A percentile compares a stretch with the other conserved stretches of the same genome.
phyloP scores from a whole-genome alignment of 257 asterid species.

The Fraxinus anomala region DNA sequence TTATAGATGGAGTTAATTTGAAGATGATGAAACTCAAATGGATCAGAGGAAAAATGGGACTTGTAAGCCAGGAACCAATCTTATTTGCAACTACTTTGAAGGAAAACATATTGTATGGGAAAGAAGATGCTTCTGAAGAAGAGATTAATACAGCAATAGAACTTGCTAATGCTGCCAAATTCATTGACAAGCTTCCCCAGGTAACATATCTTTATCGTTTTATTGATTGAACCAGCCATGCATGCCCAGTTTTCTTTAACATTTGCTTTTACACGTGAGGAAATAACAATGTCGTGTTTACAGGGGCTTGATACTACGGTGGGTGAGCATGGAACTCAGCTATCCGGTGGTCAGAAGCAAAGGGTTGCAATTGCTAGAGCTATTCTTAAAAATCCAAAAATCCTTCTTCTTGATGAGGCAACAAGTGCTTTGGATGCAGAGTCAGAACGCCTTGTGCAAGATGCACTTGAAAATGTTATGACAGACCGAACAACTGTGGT shows the following conservation, averaged over 20 bases:
- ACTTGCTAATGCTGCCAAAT: conserved; percentile 60
- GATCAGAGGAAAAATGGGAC: conserved; percentile 63
- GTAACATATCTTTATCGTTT: conserved; percentile 17
- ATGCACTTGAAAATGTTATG: conserved; percentile 61
- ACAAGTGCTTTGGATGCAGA: conserved; percentile 66
- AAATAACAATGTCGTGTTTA: background rate
- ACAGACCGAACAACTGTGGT: conserved; percentile 45
- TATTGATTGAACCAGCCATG: background rate
- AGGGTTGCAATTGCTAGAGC: conserved; percentile 73
- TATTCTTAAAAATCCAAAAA: conserved; percentile 58
- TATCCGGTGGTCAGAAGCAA: conserved; percentile 80
- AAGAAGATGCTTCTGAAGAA: conserved; percentile 45
- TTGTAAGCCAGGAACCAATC: conserved; percentile 80
- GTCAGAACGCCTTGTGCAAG: conserved; percentile 53
- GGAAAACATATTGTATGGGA: conserved; percentile 65
- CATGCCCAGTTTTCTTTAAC: background rate
- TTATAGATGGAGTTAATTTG: conserved; percentile 57
- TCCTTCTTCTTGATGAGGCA: conserved; percentile 72
- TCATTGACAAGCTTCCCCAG: conserved; percentile 57
- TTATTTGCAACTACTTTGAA: conserved; percentile 54
- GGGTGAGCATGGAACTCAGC: conserved; percentile 58
- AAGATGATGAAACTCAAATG: conserved; percentile 49
- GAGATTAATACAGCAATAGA: conserved; percentile 49
- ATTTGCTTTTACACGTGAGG: background rate
- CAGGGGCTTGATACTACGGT: conserved; percentile 67